Evolutionary conservation across 495 filamentous ascomycete genomes (phyloP), one percentile per base, ranked within the genome.

Genomic region (Cladorrhinum samala): DNA sequence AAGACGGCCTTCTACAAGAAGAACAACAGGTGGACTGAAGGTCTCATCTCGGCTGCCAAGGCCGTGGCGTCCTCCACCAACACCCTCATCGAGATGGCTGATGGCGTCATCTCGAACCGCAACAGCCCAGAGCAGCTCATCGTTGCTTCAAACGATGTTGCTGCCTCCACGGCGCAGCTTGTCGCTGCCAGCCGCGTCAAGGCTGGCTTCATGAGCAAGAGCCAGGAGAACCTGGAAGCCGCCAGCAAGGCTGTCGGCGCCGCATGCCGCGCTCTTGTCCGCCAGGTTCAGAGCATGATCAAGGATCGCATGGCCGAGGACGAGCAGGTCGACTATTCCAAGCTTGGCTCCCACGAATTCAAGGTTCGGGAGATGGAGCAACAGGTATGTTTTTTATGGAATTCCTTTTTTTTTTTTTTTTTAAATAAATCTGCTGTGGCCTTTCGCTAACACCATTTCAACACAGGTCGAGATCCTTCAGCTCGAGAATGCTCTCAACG

Each of bases 281-380:
- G 89, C 57, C 94, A 96, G 72, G 93, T 97, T 48, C 94, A 96
- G 74, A 77, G 76, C 53, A 96, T 97, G 72, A 96, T 98, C 68
- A 81, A 85, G 62, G 83, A 93, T 68, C 83, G 86, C 59, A 85
- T 88, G 68, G 77, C 76, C 58, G 91, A 87, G 14, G 89, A 91
- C 19, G 94, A 96, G 27, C 74, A 77, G n/a, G 83, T 93, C 25
- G 91, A 98, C 67, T 98, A 96, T 68, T 73, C 78, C 0, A 88
- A 88, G 69, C 73, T 97, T 33, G 89, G 87, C 60, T 80, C 85
- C 46, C 90, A 95, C 71, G 93, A 97, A 74, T 96, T 98, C 77
- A 98, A 98, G 76, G 89, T 96, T 13, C 80, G 85, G 63, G 91
- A 98, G 77, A 98, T 98, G 94, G 92, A 98, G 74, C 94, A 98